A percentile compares a stretch with the other conserved stretches of the same genome.
Conservation (phyloP, 164 flowering plant species). For the Magnolia officinalis region DNA sequence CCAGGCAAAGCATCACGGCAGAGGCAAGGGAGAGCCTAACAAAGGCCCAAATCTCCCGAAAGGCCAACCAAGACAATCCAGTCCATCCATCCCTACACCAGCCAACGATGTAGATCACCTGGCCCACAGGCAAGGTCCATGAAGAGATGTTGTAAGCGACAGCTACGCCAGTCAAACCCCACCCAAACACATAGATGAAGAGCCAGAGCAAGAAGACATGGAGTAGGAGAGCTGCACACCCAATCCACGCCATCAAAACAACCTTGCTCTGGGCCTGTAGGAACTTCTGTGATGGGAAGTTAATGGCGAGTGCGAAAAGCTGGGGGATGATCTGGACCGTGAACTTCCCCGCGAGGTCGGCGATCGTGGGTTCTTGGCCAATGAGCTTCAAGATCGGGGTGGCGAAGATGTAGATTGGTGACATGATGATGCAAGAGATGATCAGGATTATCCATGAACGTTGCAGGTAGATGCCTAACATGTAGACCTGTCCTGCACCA, state of each 20-base stretch:
- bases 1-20: constrained; percentile 77
- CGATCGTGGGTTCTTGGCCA: constrained; percentile 56
- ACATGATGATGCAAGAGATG: constrained; percentile 35
- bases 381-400: constrained; percentile 53
- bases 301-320: constrained; percentile 69
- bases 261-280: constrained; percentile 72
- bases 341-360: constrained; percentile 62
- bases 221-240: constrained; percentile 35
- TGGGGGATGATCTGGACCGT: constrained; percentile 67
- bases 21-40: constrained; percentile 74
- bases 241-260: constrained; percentile 56
- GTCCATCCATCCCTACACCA: constrained; percentile 75
- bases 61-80: constrained; percentile 71
- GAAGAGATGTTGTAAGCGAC: constrained; percentile 53
- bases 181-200: constrained; percentile 42
- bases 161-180: constrained; percentile 71
- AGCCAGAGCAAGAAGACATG: constrained; percentile 43
- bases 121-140: constrained; percentile 59
- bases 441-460: constrained; percentile 42
- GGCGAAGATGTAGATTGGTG: constrained; percentile 59
- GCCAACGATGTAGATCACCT: constrained; percentile 54
- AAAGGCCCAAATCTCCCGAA: constrained; percentile 65
- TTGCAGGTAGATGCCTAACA: constrained; percentile 39
- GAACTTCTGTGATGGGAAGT: constrained; percentile 77
- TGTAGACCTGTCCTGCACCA: constrained; percentile 31